Evolutionary conservation across 345 rosid species (phyloP).

Genomic region (Citrus hindsii): DNA sequence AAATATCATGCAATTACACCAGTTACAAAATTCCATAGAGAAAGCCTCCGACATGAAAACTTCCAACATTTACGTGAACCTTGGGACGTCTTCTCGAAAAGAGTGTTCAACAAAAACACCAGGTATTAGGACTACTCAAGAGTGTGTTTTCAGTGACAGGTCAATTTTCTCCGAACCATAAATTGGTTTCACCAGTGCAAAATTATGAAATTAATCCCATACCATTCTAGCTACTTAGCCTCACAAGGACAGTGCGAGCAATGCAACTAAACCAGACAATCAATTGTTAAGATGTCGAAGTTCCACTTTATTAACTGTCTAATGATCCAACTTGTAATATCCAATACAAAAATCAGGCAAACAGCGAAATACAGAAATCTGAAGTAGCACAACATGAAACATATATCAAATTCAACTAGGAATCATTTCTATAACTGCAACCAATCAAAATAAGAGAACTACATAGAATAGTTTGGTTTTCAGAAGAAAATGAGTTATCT

Average conservation of each 20-base stretch:
- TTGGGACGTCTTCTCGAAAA: neutral
- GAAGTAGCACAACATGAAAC: neutral
- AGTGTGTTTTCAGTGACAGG: neutral
- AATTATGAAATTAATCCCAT: neutral
- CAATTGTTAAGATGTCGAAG: no score
- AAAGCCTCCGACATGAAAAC: neutral
- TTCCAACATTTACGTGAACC: neutral
- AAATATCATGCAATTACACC: neutral
- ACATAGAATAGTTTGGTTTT: neutral
- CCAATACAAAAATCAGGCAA: neutral
- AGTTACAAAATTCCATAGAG: neutral
- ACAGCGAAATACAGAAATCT: neutral
- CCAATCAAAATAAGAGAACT: neutral
- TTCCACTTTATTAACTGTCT: neutral
- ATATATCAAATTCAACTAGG: neutral
- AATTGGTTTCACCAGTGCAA: neutral
- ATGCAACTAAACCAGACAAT: neutral
- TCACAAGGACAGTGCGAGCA: neutral
- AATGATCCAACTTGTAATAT: neutral
- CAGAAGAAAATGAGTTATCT: slow-evolving; percentile 8
- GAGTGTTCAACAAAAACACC: neutral
- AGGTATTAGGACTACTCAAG: neutral
- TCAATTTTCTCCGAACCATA: neutral
- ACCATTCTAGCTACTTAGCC: neutral
- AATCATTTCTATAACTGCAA: neutral